phyloP scores from a whole-genome alignment of 441 rosid genomes.

The Bocquillonia castaneifolia region DNA sequence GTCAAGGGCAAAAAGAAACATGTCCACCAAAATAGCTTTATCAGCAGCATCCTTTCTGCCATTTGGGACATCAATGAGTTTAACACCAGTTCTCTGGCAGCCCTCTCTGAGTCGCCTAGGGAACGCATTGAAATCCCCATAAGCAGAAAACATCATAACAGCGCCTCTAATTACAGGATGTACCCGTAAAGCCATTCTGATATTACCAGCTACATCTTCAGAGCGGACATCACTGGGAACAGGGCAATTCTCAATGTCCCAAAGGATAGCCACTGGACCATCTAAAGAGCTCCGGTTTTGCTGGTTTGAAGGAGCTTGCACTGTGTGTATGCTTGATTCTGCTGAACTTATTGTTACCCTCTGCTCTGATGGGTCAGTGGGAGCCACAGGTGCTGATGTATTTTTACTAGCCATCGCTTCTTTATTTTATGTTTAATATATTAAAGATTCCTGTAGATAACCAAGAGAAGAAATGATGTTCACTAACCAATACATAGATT shows the following conservation, averaged over 20 bases:
- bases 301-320: conserved; percentile 30
- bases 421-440: conserved; percentile 10
- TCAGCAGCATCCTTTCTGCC: conserved; percentile 97
- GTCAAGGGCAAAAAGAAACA: conserved; percentile 93
- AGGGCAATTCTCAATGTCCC: conserved; percentile 96
- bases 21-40: conserved; percentile 88
- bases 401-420: conserved; percentile 40
- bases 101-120: conserved; percentile 94
- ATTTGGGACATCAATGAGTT: conserved; percentile 88
- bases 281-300: conserved; percentile 40
- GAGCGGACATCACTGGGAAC: conserved; percentile 88
- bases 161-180: conserved; percentile 77
- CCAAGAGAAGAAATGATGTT: conserved; percentile 2
- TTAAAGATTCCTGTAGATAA: conserved; percentile 22
- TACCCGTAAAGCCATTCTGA: conserved; percentile 80
- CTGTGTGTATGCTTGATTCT: conserved; percentile 32
- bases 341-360: conserved; percentile 20
- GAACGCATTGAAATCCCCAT: conserved; percentile 89
- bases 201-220: conserved; percentile 87
- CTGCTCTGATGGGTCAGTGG: conserved; percentile 33
- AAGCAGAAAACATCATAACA: conserved; percentile 75
- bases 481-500: conserved; percentile 1
- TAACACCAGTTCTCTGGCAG: conserved; percentile 94
- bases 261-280: conserved; percentile 78
- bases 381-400: conserved; percentile 33